A percentile compares a stretch with the other conserved stretches of the same genome.
These are phyloP conservation scores for Umbelopsis sp. DNA, from an alignment of 192 early-diverging fungal genomes.

Conservation along the genomic window DNA sequence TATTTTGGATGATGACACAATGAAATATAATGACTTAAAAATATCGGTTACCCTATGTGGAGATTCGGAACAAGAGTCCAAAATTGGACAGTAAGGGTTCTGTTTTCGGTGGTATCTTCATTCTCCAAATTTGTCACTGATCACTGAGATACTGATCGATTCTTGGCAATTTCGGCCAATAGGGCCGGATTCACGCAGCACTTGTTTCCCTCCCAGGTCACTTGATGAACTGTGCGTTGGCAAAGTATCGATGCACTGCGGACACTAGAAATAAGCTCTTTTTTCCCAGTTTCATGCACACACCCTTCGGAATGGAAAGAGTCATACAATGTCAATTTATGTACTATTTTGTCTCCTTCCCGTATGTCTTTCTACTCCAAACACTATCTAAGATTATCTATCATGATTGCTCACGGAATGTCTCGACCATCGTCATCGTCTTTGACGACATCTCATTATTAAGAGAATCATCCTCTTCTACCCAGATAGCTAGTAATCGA, in stretches of 20 bases:
- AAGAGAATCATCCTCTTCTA: conserved; percentile 9
- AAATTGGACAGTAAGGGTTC: background rate
- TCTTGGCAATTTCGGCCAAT: background rate
- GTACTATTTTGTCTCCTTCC: too few relatives aligned
- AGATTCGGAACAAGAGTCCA: conserved; percentile 4
- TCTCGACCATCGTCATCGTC: conserved; percentile 8
- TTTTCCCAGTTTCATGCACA: too few relatives aligned
- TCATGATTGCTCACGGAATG: background rate
- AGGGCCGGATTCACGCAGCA: too few relatives aligned
- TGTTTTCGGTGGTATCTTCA: background rate
- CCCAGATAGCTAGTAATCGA: conserved; percentile 12
- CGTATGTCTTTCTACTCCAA: too few relatives aligned
- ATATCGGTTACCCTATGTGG: background rate
- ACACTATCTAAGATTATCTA: too few relatives aligned
- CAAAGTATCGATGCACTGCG: too few relatives aligned
- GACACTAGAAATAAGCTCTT: too few relatives aligned
- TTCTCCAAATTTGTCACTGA: background rate
- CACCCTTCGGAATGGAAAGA: too few relatives aligned
- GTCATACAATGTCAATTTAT: too few relatives aligned
- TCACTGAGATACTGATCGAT: background rate
- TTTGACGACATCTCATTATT: background rate
- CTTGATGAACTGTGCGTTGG: too few relatives aligned
- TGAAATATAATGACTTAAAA: background rate
- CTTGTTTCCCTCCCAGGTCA: too few relatives aligned
- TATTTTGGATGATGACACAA: background rate